phyloP scores from a whole-genome alignment of 2,329 filamentous ascomycete species.

The Fonsecaea nubica region DNA sequence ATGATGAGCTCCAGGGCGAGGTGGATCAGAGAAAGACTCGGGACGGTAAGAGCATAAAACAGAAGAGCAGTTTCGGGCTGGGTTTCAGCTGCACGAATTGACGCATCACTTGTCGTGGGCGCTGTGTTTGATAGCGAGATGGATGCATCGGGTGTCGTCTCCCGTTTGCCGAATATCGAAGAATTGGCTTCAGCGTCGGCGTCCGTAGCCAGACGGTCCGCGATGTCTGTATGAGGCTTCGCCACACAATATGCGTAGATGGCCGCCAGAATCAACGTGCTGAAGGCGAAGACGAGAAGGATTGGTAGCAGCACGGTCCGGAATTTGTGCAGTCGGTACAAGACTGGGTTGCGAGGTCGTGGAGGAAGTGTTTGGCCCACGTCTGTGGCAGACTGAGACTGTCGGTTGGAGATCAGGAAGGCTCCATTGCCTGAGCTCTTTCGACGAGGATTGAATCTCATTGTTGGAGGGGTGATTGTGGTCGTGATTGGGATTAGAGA shows the following conservation, averaged over 20 bases:
- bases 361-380: slow-evolving; percentile 8
- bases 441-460: slow-evolving; percentile 29
- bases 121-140: not conserved
- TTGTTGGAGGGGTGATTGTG: slow-evolving; percentile 12
- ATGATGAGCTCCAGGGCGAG: slow-evolving; percentile 33
- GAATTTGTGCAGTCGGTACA: slow-evolving; percentile 30
- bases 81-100: slow-evolving; percentile 1
- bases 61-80: slow-evolving; percentile 29
- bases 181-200: slow-evolving; percentile 28
- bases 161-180: slow-evolving; percentile 30
- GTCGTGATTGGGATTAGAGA: slow-evolving; percentile 14
- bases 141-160: not conserved
- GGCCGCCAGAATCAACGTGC: slow-evolving; percentile 35
- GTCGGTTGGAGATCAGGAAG: slow-evolving; percentile 30
- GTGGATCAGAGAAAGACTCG: slow-evolving; percentile 29
- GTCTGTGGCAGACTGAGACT: slow-evolving; percentile 12
- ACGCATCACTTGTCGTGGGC: not conserved
- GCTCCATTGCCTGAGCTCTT: slow-evolving; percentile 22
- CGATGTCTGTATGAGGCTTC: slow-evolving; percentile 37
- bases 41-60: slow-evolving; percentile 38
- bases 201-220: slow-evolving; percentile 28
- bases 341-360: slow-evolving; percentile 19
- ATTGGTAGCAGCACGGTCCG: slow-evolving; percentile 33
- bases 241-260: slow-evolving; percentile 41
- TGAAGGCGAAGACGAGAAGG: slow-evolving; percentile 36